Evolutionary conservation across 164 flowering plant species (phyloP).

Genomic region (Vitis labrusca): DNA sequence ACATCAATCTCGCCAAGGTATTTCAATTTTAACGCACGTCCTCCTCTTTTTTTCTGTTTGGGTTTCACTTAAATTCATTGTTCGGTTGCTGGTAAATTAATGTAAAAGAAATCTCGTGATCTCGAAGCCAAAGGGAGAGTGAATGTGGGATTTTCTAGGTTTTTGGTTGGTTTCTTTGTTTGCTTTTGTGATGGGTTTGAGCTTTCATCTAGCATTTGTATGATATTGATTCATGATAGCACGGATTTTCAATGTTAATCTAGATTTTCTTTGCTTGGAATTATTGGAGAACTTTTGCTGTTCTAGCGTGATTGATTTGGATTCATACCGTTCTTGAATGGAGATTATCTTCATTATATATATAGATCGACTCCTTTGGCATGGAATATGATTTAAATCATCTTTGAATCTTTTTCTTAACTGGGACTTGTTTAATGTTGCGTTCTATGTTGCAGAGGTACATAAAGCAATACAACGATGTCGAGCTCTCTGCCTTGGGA

Average conservation of each 20-base stretch:
- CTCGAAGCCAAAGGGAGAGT: no score
- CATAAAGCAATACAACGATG: constrained; percentile 32
- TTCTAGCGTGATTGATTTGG: no score
- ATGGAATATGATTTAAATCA: no score
- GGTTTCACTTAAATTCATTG: background rate
- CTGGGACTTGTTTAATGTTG: background rate
- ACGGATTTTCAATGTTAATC: background rate
- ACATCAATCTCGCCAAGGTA: constrained; percentile 42
- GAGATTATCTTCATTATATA: background rate
- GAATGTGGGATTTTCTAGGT: no score
- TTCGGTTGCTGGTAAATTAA: background rate
- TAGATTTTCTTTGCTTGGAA: no score
- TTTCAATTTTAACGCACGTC: background rate
- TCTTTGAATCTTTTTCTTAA: background rate
- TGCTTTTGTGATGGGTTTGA: background rate
- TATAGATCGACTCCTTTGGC: background rate
- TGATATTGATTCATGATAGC: background rate
- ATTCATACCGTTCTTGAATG: background rate
- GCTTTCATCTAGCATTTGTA: background rate
- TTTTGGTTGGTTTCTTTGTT: background rate
- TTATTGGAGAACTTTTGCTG: no score
- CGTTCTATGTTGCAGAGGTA: constrained; percentile 27
- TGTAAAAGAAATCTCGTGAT: background rate
- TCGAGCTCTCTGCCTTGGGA: constrained; percentile 45
- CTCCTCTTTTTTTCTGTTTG: background rate